Conservation (phyloP, 768 basidiomycete species). For the Psilocybe subaeruginosa region DNA sequence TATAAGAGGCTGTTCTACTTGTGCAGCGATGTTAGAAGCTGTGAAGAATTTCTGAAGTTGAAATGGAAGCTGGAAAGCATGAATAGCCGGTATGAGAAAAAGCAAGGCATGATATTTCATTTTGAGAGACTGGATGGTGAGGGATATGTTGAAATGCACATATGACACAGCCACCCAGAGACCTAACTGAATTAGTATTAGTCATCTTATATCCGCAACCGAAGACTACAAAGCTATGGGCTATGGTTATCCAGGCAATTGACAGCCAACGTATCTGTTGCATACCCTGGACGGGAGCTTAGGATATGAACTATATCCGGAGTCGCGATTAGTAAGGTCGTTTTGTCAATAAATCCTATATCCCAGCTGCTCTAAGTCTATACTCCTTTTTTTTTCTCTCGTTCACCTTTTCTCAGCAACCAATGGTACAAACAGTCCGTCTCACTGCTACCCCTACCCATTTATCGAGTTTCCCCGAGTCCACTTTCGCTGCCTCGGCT, state of each 20-base stretch:
- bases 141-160: too few relatives aligned
- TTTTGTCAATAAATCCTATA: neutral
- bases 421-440: too few relatives aligned
- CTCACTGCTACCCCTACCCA: too few relatives aligned
- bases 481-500: neutral
- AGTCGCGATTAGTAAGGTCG: neutral
- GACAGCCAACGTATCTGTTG: too few relatives aligned
- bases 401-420: neutral
- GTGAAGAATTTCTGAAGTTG: constrained; percentile 55
- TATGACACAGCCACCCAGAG: too few relatives aligned
- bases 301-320: neutral
- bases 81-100: constrained; percentile 32
- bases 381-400: neutral
- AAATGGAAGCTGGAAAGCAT: constrained; percentile 57
- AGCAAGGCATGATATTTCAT: constrained; percentile 28
- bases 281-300: too few relatives aligned
- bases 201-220: too few relatives aligned
- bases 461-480: too few relatives aligned
- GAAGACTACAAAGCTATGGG: too few relatives aligned
- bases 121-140: constrained; percentile 4
- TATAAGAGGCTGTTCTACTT: constrained; percentile 16
- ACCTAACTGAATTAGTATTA: too few relatives aligned
- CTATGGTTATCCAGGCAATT: too few relatives aligned
- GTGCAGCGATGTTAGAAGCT: constrained; percentile 23
- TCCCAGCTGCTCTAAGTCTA: neutral